phyloP scores from a whole-genome alignment of 768 basidiomycete species.

The Strobilomyces echinocephalus region DNA sequence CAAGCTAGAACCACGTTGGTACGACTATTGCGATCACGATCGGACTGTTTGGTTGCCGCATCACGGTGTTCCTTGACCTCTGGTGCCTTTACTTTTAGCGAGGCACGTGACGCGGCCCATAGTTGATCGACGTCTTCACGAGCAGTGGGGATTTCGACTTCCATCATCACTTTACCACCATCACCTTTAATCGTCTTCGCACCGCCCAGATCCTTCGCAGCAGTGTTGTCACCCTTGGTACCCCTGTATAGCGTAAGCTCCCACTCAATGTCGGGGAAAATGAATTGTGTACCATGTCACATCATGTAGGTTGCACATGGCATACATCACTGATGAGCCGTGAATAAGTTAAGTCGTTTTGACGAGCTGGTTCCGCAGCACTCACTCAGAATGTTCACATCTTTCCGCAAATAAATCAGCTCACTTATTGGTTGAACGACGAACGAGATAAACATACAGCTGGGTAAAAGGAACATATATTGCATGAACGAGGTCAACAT shows the following conservation, averaged over 20 bases:
- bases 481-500: slow-evolving; percentile 91
- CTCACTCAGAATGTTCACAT: slow-evolving; percentile 77
- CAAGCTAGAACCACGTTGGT: slow-evolving; percentile 82
- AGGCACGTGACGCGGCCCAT: slow-evolving; percentile 71
- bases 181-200: slow-evolving; percentile 86
- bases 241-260: slow-evolving; percentile 47
- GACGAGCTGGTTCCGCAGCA: background rate
- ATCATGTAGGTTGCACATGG: slow-evolving; percentile 89
- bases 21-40: slow-evolving; percentile 78
- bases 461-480: slow-evolving; percentile 87
- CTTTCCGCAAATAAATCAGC: slow-evolving; percentile 28
- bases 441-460: slow-evolving; percentile 40
- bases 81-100: slow-evolving; percentile 64
- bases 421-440: slow-evolving; percentile 5
- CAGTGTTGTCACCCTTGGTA: slow-evolving; percentile 88
- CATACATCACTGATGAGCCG: slow-evolving; percentile 70
- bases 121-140: slow-evolving; percentile 85
- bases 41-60: slow-evolving; percentile 83
- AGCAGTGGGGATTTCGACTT: slow-evolving; percentile 77
- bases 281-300: slow-evolving; percentile 57
- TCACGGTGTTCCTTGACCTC: slow-evolving; percentile 78
- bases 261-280: background rate
- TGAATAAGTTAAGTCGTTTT: background rate
- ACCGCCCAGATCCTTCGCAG: slow-evolving; percentile 82
- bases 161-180: slow-evolving; percentile 81